Conservation (phyloP, 177 flowering plant species). For the Tripterygium wilfordii region DNA sequence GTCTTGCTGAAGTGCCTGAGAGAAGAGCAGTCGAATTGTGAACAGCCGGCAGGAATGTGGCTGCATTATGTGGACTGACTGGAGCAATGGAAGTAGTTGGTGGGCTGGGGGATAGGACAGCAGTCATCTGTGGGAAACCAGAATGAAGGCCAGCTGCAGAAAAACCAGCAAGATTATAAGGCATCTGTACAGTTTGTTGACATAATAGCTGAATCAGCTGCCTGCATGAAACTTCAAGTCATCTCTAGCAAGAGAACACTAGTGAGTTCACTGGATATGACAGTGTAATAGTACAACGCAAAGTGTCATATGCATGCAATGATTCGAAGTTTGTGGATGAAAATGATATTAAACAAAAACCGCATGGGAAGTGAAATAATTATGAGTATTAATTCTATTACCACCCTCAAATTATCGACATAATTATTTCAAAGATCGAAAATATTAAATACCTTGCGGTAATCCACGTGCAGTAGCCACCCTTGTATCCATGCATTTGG, state of each 20-base stretch:
- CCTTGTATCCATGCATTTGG: constrained; percentile 40
- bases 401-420: no score
- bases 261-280: neutral
- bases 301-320: neutral
- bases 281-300: neutral
- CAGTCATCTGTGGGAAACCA: no score
- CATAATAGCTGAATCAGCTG: constrained; percentile 21
- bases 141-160: constrained; percentile 3
- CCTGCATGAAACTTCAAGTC: constrained; percentile 15
- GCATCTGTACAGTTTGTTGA: constrained; percentile 19
- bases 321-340: neutral
- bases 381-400: neutral
- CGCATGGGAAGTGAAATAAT: neutral
- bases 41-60: constrained; percentile 24
- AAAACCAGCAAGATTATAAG: constrained; percentile 1
- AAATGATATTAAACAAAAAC: no score
- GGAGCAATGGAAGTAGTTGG: constrained; percentile 2
- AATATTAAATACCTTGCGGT: constrained; percentile 33
- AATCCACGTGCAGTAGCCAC: constrained; percentile 19
- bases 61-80: constrained; percentile 1
- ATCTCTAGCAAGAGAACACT: constrained; percentile 4
- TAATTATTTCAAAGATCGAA: no score
- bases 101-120: neutral
- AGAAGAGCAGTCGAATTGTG: constrained; percentile 25
- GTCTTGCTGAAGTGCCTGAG: constrained; percentile 23